phyloP scores from a whole-genome alignment of 2,329 filamentous ascomycete genomes.

The Curvularia sp. region DNA sequence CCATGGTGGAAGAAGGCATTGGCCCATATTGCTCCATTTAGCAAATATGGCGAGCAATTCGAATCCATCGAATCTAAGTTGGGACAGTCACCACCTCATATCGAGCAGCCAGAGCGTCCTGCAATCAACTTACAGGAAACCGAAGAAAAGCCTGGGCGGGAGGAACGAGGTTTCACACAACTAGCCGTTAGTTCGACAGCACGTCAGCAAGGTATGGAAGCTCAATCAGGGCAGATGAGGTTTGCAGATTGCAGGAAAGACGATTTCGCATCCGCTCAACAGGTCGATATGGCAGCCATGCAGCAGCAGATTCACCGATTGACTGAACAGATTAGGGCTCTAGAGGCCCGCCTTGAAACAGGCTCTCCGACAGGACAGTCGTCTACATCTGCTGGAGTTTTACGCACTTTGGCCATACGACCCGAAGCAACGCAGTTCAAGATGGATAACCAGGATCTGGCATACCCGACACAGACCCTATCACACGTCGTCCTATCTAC shows the following conservation, averaged over 20 bases:
- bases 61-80: conserved; percentile 3
- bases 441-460: background rate
- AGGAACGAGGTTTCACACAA: background rate
- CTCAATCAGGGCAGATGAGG: background rate
- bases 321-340: conserved; percentile 21
- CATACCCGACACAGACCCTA: background rate
- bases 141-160: background rate
- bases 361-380: background rate
- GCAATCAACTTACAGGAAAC: background rate
- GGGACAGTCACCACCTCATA: background rate
- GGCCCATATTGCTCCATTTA: conserved; percentile 3
- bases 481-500: background rate
- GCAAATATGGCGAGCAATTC: background rate
- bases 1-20: conserved; percentile 15
- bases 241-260: background rate
- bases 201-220: background rate
- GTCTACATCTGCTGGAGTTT: background rate
- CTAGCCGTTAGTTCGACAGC: background rate
- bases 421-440: background rate
- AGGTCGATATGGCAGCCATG: conserved; percentile 1
- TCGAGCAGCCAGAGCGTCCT: background rate
- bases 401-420: background rate
- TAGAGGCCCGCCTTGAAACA: conserved; percentile 18
- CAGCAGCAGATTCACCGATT: conserved; percentile 24
- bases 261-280: background rate